Base-by-base conservation (phyloP, 1,284 basidiomycete species). In the Takashimella koratensis region DNA sequence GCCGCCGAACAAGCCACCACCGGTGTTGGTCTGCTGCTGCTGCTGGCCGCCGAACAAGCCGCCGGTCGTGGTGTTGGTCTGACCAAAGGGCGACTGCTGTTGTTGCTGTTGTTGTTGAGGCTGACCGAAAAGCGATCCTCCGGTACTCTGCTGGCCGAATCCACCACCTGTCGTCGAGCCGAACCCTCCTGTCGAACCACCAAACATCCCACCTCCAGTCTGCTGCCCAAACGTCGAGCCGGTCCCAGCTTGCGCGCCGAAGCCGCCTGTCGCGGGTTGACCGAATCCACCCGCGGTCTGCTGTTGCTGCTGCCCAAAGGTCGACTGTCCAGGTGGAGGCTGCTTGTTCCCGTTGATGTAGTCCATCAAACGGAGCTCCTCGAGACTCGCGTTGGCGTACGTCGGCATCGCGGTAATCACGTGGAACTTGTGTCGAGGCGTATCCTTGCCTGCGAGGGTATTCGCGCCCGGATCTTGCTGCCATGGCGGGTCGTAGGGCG, bases 291-390 rank as follows among this genome's bases (percentile, higher is more conserved):
- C 57, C 41, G 57, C 40, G 47, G 67, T 62, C 42, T 43, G 42
- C 20, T 11, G 42, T 10, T 16, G 42, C 20, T 54, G 53, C 16
- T 36, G 30, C 30, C 30, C 30, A 36, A 36, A 36, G 10, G 30
- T 36, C 2, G 52, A 44, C 19, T 46, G 47, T 20, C 19, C 46
- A 24, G 27, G 58, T 55, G 5, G 59, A 0, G 70, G 62, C 54
- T 68, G 62, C 66, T 84, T 84, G 46, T 84, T 83, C 62, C 80
- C 81, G 63, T 83, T 79, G 59, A 79, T 77, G 59, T 80, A 81
- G 57, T 79, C 77, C 64, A 79, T 74, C 51, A 72, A 71, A 61
- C 79, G 77, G 22, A 79, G 65, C 55, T 79, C 74, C 40, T 76
- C 73, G 42, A 60, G 64, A 54, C 68, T 70, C 4, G 63, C 67